Evolutionary conservation across 1,284 basidiomycete species (phyloP).

Genomic region (Serendipita sp.): DNA sequence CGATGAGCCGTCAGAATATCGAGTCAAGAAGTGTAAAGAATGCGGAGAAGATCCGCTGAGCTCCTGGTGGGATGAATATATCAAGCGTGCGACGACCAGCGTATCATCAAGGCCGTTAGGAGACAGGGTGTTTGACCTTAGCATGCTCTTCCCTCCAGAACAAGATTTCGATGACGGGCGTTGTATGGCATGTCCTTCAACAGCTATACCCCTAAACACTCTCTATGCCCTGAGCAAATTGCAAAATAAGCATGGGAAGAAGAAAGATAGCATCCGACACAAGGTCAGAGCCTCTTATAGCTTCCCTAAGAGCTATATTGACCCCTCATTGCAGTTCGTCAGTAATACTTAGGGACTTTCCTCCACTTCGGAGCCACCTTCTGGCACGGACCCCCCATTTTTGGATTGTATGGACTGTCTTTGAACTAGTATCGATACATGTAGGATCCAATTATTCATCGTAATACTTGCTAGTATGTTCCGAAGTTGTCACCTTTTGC

Average conservation of each 20-base stretch:
- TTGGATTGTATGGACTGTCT: too few species aligned
- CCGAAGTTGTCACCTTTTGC: too few species aligned
- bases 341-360: too few species aligned
- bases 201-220: not conserved
- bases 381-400: too few species aligned
- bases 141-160: not conserved
- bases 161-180: not conserved
- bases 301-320: not conserved
- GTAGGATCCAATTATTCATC: too few species aligned
- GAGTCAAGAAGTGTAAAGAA: slow-evolving; percentile 2
- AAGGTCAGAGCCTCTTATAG: not conserved
- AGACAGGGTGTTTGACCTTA: slow-evolving; percentile 1
- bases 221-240: slow-evolving; percentile 1
- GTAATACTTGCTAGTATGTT: too few species aligned
- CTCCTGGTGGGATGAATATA: not conserved
- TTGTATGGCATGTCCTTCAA: not conserved
- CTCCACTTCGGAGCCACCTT: too few species aligned
- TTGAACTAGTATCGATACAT: too few species aligned
- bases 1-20: not conserved
- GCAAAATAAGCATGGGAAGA: not conserved
- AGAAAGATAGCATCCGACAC: not conserved
- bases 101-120: not conserved
- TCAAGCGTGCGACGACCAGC: not conserved
- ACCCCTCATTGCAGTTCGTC: too few species aligned
- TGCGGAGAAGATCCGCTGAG: not conserved